These are phyloP conservation scores for Aspergillus ibericus DNA, from an alignment of 2,329 filamentous ascomycete genomes.

Conservation along the genomic window DNA sequence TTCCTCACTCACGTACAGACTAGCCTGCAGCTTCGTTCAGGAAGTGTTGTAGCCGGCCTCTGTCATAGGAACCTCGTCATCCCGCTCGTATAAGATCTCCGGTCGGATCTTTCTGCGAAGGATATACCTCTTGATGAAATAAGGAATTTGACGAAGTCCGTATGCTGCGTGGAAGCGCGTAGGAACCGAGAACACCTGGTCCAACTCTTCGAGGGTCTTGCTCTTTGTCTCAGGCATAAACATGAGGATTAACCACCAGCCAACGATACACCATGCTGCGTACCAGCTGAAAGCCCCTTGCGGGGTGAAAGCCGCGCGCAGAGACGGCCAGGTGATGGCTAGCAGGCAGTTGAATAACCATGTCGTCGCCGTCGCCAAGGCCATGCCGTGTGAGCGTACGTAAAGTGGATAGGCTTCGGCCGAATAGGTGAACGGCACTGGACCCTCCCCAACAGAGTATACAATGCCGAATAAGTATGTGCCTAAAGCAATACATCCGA, in stretches of 20 bases:
- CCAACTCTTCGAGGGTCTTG: slow-evolving; percentile 49
- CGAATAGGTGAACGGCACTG: slow-evolving; percentile 66
- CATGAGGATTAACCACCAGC: slow-evolving; percentile 47
- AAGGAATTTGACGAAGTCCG: slow-evolving; percentile 40
- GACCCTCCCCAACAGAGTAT: slow-evolving; percentile 60
- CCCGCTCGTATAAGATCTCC: slow-evolving; percentile 38
- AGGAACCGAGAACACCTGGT: slow-evolving; percentile 56
- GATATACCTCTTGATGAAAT: slow-evolving; percentile 38
- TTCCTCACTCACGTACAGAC: no score
- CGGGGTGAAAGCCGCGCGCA: slow-evolving; percentile 49
- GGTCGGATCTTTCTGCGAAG: slow-evolving; percentile 41
- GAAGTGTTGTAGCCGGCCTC: slow-evolving; percentile 27
- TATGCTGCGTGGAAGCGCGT: slow-evolving; percentile 46
- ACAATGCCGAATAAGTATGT: slow-evolving; percentile 47
- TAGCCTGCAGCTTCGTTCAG: background rate
- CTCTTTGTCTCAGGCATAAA: slow-evolving; percentile 45
- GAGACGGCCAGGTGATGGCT: slow-evolving; percentile 54
- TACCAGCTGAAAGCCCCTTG: slow-evolving; percentile 57
- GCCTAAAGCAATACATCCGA: slow-evolving; percentile 45
- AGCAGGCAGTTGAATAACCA: slow-evolving; percentile 60
- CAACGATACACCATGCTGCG: slow-evolving; percentile 44
- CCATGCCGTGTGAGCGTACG: slow-evolving; percentile 63
- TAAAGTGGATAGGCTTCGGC: slow-evolving; percentile 67
- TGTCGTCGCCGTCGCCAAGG: slow-evolving; percentile 61
- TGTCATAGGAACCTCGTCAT: slow-evolving; percentile 22